phyloP scores from a whole-genome alignment of 805 yeast species.

The Brettanomyces bruxellensis region DNA sequence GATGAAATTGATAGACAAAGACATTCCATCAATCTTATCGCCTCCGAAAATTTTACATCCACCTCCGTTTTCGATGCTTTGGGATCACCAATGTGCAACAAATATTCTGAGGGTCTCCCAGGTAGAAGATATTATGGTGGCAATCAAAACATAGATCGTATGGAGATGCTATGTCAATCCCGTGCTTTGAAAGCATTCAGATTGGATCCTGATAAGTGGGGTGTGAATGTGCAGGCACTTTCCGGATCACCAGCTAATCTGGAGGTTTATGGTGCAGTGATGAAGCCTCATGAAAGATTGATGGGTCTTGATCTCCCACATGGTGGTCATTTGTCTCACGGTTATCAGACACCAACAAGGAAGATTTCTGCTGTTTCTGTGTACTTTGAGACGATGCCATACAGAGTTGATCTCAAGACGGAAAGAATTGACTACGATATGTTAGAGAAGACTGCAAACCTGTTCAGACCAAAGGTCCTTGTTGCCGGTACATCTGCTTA shows the following conservation, averaged over 20 bases:
- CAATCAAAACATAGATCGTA: conserved; percentile 91
- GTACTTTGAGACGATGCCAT: conserved; percentile 98
- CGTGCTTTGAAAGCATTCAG: conserved; percentile 90
- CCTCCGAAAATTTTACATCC: conserved; percentile 96
- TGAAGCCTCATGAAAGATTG: conserved; percentile 92
- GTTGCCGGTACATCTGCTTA: conserved; percentile 99
- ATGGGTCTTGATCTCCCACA: conserved; percentile 99
- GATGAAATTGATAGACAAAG: conserved; percentile 88
- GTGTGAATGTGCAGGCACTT: conserved; percentile 93
- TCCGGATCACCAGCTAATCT: conserved; percentile 98
- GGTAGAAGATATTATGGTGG: conserved; percentile 99
- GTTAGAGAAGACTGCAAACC: conserved; percentile 80
- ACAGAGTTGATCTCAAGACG: conserved; percentile 84
- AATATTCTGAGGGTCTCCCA: conserved; percentile 98
- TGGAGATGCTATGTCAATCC: conserved; percentile 85
- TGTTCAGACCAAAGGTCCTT: conserved; percentile 92
- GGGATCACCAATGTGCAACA: conserved; percentile 97
- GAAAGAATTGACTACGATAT: conserved; percentile 95
- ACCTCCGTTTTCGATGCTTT: conserved; percentile 92
- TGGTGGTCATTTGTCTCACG: conserved; percentile 98
- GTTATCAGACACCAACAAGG: conserved; percentile 90
- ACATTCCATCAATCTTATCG: conserved; percentile 88
- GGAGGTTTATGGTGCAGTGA: conserved; percentile 90
- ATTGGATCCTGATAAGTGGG: conserved; percentile 81
- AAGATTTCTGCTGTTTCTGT: conserved; percentile 94